Conservation (phyloP, 805 yeast genomes). For the Metschnikowia amazonensis region DNA sequence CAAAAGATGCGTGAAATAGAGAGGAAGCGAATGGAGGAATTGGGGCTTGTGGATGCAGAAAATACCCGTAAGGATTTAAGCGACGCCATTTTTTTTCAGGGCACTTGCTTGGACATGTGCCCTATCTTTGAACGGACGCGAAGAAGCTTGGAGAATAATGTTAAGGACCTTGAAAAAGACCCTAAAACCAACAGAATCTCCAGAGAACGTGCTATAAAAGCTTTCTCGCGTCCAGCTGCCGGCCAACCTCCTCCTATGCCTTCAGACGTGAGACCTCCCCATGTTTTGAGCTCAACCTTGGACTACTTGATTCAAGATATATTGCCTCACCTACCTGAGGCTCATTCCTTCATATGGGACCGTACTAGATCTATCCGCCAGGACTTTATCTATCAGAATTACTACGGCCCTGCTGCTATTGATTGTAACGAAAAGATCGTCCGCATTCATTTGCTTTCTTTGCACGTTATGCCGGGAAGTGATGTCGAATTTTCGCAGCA, state of each 20-base stretch:
- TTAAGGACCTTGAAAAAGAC: constrained; percentile 71
- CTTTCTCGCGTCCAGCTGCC: constrained; percentile 95
- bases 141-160: constrained; percentile 83
- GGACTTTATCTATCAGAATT: constrained; percentile 94
- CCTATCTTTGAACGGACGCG: constrained; percentile 89
- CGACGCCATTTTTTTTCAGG: constrained; percentile 84
- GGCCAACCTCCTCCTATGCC: constrained; percentile 98
- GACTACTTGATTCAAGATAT: constrained; percentile 65
- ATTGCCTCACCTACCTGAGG: constrained; percentile 66
- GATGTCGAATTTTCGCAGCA: constrained; percentile 78
- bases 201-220: constrained; percentile 67
- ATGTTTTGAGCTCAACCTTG: constrained; percentile 59
- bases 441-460: constrained; percentile 73
- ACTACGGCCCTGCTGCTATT: constrained; percentile 87
- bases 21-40: constrained; percentile 69
- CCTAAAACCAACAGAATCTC: constrained; percentile 52
- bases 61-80: constrained; percentile 76
- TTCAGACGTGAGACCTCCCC: constrained; percentile 95
- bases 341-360: constrained; percentile 94
- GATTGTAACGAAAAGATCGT: constrained; percentile 91
- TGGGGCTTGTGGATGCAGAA: constrained; percentile 84
- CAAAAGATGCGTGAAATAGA: constrained; percentile 72
- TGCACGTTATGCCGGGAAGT: constrained; percentile 81
- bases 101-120: constrained; percentile 92
- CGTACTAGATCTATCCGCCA: constrained; percentile 94